Evolutionary conservation across 129 eudicot genomes (phyloP), one percentile per base, ranked within the genome.

Genomic region (Tagetes patula): DNA sequence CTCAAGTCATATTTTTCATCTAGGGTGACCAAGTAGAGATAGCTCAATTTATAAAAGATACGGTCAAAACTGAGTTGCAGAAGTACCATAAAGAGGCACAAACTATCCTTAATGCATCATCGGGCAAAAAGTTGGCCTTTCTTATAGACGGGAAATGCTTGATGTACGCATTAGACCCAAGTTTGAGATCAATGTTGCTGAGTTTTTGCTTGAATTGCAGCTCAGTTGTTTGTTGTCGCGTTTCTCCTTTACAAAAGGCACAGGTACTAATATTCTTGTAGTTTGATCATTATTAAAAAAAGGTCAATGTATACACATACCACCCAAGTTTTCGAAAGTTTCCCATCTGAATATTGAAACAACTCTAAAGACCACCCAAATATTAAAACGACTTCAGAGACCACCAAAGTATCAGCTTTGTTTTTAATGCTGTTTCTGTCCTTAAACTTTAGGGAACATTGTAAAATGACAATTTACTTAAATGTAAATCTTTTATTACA

Each of bases 11-110:
- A 74, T 67, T 77, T 63, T 68, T 42, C 46, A 63, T 41, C 40
- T 45, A 94, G 98, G 98, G 98, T 75, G 98, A 94, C 83, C 98
- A 85, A 67, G 97, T 94, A 84, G 97, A 94, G 83, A 82, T 88
- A 66, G 98, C 96, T 20, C 98, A 89, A 30, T 81, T 80, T 70
- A 85, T 90, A 74, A 83, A 84, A 75, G 96, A 94, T 61, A 55
- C 68, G 4, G 91, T 94, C 65, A 77, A 81, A 79, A 87, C 68
- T 5, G 91, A 88, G 69, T 80, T 94, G 59, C 80, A 80, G 65
- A 94, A 72, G 38, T 87, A 76, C 80, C 63, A 82, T 27, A 85
- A 80, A 70, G 98, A 94, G 84, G 98, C 98, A 11, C 83, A 82
- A 75, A 70, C 62, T 46, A 54, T 73, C 77, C 86, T 87, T 70